These are phyloP conservation scores for Leucoagaricus sp. DNA, from an alignment of 1,284 basidiomycete genomes.

Conservation along the genomic window DNA sequence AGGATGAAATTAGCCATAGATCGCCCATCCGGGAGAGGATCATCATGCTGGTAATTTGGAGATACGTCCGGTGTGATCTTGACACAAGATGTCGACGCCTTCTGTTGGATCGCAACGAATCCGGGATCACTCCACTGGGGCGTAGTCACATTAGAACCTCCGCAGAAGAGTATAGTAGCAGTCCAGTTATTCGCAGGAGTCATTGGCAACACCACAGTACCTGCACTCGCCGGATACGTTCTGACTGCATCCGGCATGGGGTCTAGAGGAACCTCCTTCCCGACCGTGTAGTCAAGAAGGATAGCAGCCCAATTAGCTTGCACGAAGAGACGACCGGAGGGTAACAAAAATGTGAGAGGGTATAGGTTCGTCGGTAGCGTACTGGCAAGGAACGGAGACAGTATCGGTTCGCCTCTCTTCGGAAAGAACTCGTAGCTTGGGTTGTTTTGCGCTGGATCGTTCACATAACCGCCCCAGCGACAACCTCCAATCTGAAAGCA, in stretches of 20 bases:
- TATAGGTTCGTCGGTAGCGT: slow-evolving; percentile 65
- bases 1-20: slow-evolving; percentile 78
- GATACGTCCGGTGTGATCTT: slow-evolving; percentile 57
- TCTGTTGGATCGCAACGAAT: slow-evolving; percentile 33
- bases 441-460: slow-evolving; percentile 49
- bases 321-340: slow-evolving; percentile 54
- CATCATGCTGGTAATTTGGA: slow-evolving; percentile 58
- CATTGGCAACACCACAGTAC: slow-evolving; percentile 82
- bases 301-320: slow-evolving; percentile 60
- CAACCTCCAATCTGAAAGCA: slow-evolving; percentile 58
- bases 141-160: slow-evolving; percentile 59
- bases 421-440: slow-evolving; percentile 84
- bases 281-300: slow-evolving; percentile 68
- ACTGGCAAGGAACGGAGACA: slow-evolving; percentile 49
- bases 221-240: slow-evolving; percentile 74
- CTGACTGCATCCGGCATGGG: slow-evolving; percentile 67
- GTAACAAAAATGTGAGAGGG: slow-evolving; percentile 56
- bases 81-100: slow-evolving; percentile 59
- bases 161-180: slow-evolving; percentile 86
- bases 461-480: slow-evolving; percentile 74
- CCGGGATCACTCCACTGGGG: slow-evolving; percentile 31
- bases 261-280: slow-evolving; percentile 59
- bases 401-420: slow-evolving; percentile 46
- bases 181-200: slow-evolving; percentile 87
- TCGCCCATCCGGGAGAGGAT: slow-evolving; percentile 69